phyloP scores from a whole-genome alignment of 208 protist species.

The Trypanosoma avium region DNA sequence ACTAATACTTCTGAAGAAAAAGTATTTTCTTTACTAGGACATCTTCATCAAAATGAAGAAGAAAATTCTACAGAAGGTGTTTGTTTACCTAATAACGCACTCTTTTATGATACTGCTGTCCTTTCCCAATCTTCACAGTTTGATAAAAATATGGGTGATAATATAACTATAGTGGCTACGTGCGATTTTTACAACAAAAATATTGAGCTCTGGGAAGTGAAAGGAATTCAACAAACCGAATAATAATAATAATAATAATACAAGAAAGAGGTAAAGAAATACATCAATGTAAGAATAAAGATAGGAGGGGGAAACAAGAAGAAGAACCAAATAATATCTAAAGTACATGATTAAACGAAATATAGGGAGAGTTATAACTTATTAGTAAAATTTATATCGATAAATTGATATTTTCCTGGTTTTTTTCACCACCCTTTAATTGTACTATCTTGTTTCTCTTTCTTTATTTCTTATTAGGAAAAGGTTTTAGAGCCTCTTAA shows the following conservation, averaged over 20 bases:
- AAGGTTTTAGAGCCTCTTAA: no score
- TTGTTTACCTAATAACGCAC: conserved; percentile 33
- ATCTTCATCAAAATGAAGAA: conserved; percentile 22
- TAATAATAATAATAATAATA: conserved; percentile 5
- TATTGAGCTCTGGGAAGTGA: conserved; percentile 59
- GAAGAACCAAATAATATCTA: no score
- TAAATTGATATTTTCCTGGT: no score
- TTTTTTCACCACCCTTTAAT: no score
- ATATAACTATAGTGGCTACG: conserved; percentile 38
- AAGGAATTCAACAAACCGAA: conserved; percentile 4
- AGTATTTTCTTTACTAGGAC: conserved; percentile 37
- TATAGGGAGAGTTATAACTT: no score
- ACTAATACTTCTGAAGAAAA: conserved; percentile 25
- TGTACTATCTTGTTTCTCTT: no score
- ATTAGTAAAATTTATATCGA: no score
- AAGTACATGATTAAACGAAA: no score
- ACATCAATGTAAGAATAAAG: no score
- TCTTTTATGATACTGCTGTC: conserved; percentile 80
- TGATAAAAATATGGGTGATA: neutral
- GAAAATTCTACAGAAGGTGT: neutral
- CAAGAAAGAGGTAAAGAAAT: neutral
- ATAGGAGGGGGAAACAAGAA: no score
- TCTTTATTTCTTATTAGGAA: no score
- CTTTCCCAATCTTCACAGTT: conserved; percentile 1
- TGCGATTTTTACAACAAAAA: conserved; percentile 82